Evolutionary conservation across 2,329 filamentous ascomycete genomes (phyloP).

Genomic region (Fusarium sterilihyphosum): DNA sequence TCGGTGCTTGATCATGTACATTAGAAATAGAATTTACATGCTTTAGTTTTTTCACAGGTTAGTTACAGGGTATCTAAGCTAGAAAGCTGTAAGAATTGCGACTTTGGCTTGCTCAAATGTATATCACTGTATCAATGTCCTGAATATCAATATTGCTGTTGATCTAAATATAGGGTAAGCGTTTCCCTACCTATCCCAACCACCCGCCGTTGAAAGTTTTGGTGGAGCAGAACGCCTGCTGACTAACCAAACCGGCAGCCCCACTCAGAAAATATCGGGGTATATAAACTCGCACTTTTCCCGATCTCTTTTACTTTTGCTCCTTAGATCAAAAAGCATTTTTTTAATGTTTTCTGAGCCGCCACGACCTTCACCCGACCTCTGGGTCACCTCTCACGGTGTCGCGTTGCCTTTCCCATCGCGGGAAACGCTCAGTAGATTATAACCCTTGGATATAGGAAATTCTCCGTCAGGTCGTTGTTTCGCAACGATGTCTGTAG

Average conservation of each 20-base stretch:
- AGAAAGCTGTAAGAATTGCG: not conserved
- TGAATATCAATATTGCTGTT: not conserved
- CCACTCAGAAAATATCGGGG: constrained; percentile 32
- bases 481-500: constrained; percentile 52
- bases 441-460: constrained; percentile 70
- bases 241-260: constrained; percentile 28
- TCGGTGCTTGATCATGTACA: not conserved
- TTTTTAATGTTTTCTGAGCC: constrained; percentile 55
- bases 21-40: not conserved
- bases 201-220: not conserved
- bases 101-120: not conserved
- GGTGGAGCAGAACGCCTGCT: constrained; percentile 7
- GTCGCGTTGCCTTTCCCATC: constrained; percentile 68
- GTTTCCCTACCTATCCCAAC: not conserved
- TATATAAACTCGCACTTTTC: constrained; percentile 38
- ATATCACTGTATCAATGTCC: not conserved
- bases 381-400: constrained; percentile 57
- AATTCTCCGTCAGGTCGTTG: constrained; percentile 62
- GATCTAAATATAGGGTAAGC: not conserved
- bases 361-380: constrained; percentile 69
- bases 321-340: constrained; percentile 70
- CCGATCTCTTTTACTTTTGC: constrained; percentile 51
- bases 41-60: not conserved
- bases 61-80: no score
- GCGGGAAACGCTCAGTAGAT: constrained; percentile 67